Evolutionary conservation across 495 filamentous ascomycete genomes (phyloP), one percentile per base, ranked within the genome.

Genomic region (Massariosphaeria phaeospora): DNA sequence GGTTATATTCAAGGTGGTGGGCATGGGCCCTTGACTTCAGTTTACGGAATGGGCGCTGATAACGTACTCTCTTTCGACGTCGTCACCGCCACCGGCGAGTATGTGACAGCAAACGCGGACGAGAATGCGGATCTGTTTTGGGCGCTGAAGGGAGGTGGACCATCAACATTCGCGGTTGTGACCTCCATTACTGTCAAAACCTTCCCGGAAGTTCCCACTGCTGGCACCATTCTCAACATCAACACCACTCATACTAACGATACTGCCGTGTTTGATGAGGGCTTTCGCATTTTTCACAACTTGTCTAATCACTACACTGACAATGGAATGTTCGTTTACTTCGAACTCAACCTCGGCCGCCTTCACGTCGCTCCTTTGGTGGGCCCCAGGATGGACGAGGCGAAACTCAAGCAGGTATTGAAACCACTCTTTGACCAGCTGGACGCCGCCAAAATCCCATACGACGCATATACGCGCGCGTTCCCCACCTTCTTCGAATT

Each of bases 311-410:
- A 59, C 44, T 73, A 67, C 33, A 70, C 68, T 13, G 68, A 69
- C 7, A 59, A 68, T 31, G 75, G 74, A 12, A 64, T 79, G 11
- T 77, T 75, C 53, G 71, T 67, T 15, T 79, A 77, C 63, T 78
- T 72, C 55, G 75, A 78, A 50, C 18, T 76, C 1, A 26, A 53
- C 15, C 2, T 35, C 25, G 57, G 57, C 8, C 62, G 57, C 20
- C 58, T 74, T 26, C 70, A 67, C 55, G 59, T 72, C 17, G 63
- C 72, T 35, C 76, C 76, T 1, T 65, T 78, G 23, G 64, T 78
- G 0, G 76, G 70, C 20, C 59, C 75, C 15, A 66, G 65, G 44
- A 75, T 75, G 66, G 72, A 70, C 1, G 48, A 56, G 2, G 59
- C 66, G 13, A 59, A 78, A 54, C 55, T 77, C 7, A 48, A 67